phyloP scores from a whole-genome alignment of 2,329 filamentous ascomycete species.

The Verticillium longisporum region DNA sequence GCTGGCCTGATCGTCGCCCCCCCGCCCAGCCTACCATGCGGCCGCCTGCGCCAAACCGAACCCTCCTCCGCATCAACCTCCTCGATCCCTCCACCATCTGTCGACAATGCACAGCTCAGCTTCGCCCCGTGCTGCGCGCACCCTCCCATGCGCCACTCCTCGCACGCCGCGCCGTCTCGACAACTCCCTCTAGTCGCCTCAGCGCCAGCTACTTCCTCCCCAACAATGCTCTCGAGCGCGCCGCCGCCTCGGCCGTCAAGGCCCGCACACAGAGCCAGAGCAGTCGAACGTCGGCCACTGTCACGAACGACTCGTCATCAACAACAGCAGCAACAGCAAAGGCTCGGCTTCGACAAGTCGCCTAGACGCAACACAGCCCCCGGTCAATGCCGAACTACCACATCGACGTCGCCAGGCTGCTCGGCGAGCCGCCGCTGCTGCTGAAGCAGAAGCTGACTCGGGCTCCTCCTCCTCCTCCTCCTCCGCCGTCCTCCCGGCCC shows the following conservation, averaged over 20 bases:
- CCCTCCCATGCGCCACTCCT: not conserved
- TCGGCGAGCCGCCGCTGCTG: slow-evolving; percentile 6
- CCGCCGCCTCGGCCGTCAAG: slow-evolving; percentile 1
- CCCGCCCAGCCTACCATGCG: not conserved
- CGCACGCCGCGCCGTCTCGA: not conserved
- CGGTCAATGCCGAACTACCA: slow-evolving; percentile 8
- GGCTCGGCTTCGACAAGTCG: not conserved
- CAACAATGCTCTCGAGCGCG: slow-evolving; percentile 8
- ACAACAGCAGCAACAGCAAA: not conserved
- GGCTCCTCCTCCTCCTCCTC: not conserved
- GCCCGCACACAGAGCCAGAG: slow-evolving; percentile 2
- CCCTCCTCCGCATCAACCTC: slow-evolving; percentile 2
- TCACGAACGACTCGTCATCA: slow-evolving; percentile 4
- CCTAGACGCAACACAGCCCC: slow-evolving; percentile 3
- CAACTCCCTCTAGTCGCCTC: slow-evolving; percentile 2
- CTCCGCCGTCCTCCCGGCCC: slow-evolving; percentile 28
- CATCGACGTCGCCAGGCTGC: slow-evolving; percentile 11
- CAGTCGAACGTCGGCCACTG: not conserved
- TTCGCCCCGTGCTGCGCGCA: not conserved
- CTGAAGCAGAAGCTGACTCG: not conserved
- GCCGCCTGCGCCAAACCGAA: slow-evolving; percentile 1
- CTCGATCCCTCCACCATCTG: not conserved
- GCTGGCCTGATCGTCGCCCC: not conserved
- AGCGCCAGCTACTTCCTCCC: slow-evolving; percentile 12
- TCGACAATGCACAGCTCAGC: slow-evolving; percentile 1